Evolutionary conservation across 352 stramenopile species (phyloP).

Genomic region (Phytophthora pini): DNA sequence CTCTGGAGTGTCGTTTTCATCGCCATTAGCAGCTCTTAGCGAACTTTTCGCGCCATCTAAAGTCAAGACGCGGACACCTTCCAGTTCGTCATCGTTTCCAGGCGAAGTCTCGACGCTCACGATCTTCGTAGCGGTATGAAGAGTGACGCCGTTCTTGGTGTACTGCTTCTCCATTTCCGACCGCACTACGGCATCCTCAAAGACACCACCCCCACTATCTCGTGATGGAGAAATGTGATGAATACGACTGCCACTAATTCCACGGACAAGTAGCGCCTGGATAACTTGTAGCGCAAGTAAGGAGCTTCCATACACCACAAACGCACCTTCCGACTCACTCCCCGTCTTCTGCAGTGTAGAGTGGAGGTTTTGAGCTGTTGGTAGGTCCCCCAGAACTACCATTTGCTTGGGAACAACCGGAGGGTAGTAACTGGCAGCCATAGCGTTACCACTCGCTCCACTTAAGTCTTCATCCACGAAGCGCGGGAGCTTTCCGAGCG

Average conservation of each 20-base stretch:
- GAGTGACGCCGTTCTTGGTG: slow-evolving; percentile 35
- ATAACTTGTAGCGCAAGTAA: slow-evolving; percentile 78
- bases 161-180: slow-evolving; percentile 69
- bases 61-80: slow-evolving; percentile 46
- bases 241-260: slow-evolving; percentile 54
- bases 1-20: not conserved
- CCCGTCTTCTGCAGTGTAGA: slow-evolving; percentile 9
- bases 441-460: slow-evolving; percentile 4
- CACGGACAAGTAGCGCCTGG: slow-evolving; percentile 50
- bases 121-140: slow-evolving; percentile 63
- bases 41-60: slow-evolving; percentile 17
- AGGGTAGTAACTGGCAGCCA: slow-evolving; percentile 33
- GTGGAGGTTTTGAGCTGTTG: slow-evolving; percentile 32
- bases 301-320: slow-evolving; percentile 72
- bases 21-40: not conserved
- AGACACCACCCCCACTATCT: slow-evolving; percentile 41
- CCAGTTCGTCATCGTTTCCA: slow-evolving; percentile 42
- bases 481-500: slow-evolving; percentile 43
- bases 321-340: slow-evolving; percentile 24
- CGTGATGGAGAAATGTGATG: slow-evolving; percentile 58
- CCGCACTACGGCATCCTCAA: slow-evolving; percentile 69
- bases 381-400: slow-evolving; percentile 33
- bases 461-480: slow-evolving; percentile 51
- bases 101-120: slow-evolving; percentile 38
- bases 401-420: slow-evolving; percentile 33